Percentiles rank a stretch among this genome's conserved stretches.
These are phyloP conservation scores for Bruguiera hainesii DNA, from an alignment of 441 rosid species.

Conservation along the genomic window DNA sequence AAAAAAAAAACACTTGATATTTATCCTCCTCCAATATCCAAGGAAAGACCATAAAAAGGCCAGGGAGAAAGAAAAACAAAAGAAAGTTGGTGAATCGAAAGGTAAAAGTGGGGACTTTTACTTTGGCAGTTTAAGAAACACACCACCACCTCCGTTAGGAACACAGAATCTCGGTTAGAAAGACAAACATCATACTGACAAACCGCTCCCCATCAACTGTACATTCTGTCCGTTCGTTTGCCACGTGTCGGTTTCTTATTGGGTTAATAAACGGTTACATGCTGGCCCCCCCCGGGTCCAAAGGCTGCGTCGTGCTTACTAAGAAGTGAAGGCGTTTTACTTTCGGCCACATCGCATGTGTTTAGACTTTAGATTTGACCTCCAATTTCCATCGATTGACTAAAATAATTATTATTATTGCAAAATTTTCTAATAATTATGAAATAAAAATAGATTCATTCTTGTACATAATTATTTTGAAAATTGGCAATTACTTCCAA, in stretches of 20 bases:
- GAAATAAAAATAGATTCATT: no score
- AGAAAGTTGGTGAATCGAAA: background rate
- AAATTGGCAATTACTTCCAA: no score
- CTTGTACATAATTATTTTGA: no score
- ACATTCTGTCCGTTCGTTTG: background rate
- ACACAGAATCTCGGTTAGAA: no score
- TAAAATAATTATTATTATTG: no score
- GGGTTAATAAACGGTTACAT: background rate
- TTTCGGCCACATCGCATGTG: no score
- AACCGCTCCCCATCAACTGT: background rate
- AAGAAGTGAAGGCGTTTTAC: background rate
- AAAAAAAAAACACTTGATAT: background rate
- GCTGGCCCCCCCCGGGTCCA: no score
- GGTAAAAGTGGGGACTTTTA: background rate
- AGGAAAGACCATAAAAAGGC: conserved; percentile 18
- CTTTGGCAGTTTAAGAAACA: conserved; percentile 6
- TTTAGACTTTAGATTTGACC: no score
- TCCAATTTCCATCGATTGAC: no score
- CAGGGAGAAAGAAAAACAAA: background rate
- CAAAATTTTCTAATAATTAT: no score
- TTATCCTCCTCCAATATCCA: conserved; percentile 35
- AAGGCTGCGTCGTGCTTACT: no score
- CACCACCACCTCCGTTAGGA: background rate
- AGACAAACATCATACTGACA: background rate
- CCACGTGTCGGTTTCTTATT: conserved; percentile 21